A percentile compares a stretch with the other conserved stretches of the same genome.
Conservation (phyloP, 2,329 filamentous ascomycete species). For the Xylariaceae sp. region DNA sequence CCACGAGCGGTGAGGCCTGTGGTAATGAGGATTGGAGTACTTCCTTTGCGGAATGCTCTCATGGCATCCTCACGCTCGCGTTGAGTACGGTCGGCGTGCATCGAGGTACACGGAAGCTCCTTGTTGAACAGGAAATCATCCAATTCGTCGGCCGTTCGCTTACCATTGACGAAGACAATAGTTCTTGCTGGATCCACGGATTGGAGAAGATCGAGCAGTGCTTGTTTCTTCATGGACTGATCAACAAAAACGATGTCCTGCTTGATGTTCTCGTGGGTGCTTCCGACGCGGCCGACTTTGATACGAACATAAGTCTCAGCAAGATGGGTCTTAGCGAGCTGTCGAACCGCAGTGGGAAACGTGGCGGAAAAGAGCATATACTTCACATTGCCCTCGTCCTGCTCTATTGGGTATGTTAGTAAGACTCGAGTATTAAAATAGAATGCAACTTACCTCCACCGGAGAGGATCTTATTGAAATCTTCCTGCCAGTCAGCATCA, state of each 20-base stretch:
- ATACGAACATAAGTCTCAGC: conserved; percentile 77
- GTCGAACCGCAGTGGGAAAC: conserved; percentile 80
- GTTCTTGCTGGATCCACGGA: conserved; percentile 76
- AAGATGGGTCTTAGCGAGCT: conserved; percentile 79
- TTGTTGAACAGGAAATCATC: conserved; percentile 89
- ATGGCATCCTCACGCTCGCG: conserved; percentile 90
- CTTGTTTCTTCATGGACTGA: conserved; percentile 69
- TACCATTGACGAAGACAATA: conserved; percentile 89
- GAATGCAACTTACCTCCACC: conserved; percentile 73
- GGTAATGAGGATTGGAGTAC: conserved; percentile 79
- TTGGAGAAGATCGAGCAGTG: conserved; percentile 75
- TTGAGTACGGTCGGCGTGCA: conserved; percentile 87
- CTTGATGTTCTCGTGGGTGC: conserved; percentile 80
- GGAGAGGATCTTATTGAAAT: conserved; percentile 76
- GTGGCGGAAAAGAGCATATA: conserved; percentile 94
- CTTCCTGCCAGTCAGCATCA: conserved; percentile 75
- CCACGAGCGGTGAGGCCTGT: conserved; percentile 89
- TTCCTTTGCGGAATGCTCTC: conserved; percentile 80
- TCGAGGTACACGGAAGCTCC: conserved; percentile 81
- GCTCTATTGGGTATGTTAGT: conserved; percentile 57
- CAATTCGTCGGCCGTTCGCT: conserved; percentile 77
- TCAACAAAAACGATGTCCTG: conserved; percentile 78
- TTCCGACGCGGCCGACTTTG: conserved; percentile 85
- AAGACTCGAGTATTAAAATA: background rate
- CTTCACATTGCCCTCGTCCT: conserved; percentile 73